phyloP scores from a whole-genome alignment of 345 rosid species.

The Citrus glauca region DNA sequence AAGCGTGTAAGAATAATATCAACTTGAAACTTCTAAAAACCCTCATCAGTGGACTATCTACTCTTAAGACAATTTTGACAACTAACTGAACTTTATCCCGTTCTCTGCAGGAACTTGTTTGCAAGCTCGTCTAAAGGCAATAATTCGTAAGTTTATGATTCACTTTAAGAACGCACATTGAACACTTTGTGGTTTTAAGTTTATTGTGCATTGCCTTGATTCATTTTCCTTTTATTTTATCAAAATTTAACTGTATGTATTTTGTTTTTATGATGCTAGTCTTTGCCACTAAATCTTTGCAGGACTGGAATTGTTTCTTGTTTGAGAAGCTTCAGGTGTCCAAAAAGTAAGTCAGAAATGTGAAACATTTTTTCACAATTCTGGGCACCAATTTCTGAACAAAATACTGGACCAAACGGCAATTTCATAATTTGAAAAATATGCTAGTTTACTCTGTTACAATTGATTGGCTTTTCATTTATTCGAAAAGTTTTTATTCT shows the following conservation, averaged over 20 bases:
- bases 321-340: slow-evolving; percentile 16
- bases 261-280: neutral
- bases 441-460: neutral
- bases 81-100: neutral
- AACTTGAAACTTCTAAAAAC: neutral
- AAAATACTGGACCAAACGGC: neutral
- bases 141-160: slow-evolving; percentile 18
- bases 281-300: neutral
- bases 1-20: slow-evolving; percentile 19
- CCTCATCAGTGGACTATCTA: neutral
- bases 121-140: slow-evolving; percentile 24
- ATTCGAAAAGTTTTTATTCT: neutral
- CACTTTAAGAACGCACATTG: neutral
- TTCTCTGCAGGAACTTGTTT: slow-evolving; percentile 36
- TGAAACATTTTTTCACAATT: neutral
- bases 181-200: neutral
- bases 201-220: neutral
- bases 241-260: neutral
- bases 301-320: slow-evolving; percentile 17
- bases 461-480: neutral
- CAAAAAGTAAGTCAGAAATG: slow-evolving; percentile 21
- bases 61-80: neutral
- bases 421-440: neutral
- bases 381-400: neutral
- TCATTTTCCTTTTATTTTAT: neutral